Evolutionary conservation across 163 green algal species (phyloP).

Genomic region (Picocystis sp.): DNA sequence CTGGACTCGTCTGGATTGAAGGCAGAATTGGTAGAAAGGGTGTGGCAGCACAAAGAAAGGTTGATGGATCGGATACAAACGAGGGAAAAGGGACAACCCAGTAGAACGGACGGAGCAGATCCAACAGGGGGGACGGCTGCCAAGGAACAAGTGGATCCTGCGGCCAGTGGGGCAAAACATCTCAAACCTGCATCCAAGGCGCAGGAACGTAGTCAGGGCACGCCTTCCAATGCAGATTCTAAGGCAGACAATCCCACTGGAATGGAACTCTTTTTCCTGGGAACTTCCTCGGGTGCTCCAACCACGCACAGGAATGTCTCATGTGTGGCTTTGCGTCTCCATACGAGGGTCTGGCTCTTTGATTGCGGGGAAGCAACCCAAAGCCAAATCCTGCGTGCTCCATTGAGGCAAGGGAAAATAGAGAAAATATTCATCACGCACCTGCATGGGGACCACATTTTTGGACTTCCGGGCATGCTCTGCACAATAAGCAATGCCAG

Average conservation of each 20-base stretch:
- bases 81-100: no score
- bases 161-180: no score
- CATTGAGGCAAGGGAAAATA: constrained; percentile 12
- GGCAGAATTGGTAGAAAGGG: no score
- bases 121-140: no score
- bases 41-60: no score
- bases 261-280: constrained; percentile 70
- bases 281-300: constrained; percentile 65
- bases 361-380: constrained; percentile 79
- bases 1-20: no score
- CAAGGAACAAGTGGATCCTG: no score
- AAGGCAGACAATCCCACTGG: constrained; percentile 17
- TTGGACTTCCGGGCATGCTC: constrained; percentile 63
- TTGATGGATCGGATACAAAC: no score
- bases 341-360: constrained; percentile 32
- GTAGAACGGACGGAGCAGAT: no score
- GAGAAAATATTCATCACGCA: constrained; percentile 72
- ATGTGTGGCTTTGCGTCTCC: constrained; percentile 37
- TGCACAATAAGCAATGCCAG: constrained; percentile 12
- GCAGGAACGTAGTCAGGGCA: no score
- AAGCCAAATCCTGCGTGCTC: constrained; percentile 32
- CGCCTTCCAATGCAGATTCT: no score
- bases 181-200: no score
- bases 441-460: constrained; percentile 93
- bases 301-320: constrained; percentile 60